Evolutionary conservation across 1,139 yeast genomes (phyloP).

Genomic region (Geotrichum klebahnii): DNA sequence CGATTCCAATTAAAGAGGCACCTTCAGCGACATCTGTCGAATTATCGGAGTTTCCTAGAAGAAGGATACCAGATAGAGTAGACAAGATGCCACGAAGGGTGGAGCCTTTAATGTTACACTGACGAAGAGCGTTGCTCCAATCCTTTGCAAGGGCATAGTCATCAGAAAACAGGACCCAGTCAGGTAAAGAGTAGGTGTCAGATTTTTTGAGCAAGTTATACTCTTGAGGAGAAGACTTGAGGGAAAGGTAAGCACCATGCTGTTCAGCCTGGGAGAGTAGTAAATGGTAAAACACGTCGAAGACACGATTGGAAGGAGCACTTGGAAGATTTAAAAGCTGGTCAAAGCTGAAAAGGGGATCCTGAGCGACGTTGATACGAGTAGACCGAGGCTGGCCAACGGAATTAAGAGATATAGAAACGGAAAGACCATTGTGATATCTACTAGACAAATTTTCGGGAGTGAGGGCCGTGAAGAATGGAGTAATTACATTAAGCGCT

Average conservation of each 20-base stretch:
- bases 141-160: constrained; percentile 42
- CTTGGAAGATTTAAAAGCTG: constrained; percentile 37
- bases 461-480: constrained; percentile 41
- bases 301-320: constrained; percentile 33
- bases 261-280: constrained; percentile 37
- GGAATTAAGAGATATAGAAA: constrained; percentile 35
- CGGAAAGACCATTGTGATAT: constrained; percentile 40
- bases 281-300: constrained; percentile 42
- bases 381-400: constrained; percentile 38
- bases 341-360: constrained; percentile 35
- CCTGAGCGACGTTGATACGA: constrained; percentile 36
- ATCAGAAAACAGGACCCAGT: constrained; percentile 40
- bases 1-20: constrained; percentile 42
- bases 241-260: constrained; percentile 35
- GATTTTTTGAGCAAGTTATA: constrained; percentile 37
- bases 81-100: constrained; percentile 37
- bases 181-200: constrained; percentile 37
- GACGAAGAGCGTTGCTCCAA: constrained; percentile 41
- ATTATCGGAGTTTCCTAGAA: constrained; percentile 36
- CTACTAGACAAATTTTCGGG: constrained; percentile 39
- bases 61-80: constrained; percentile 40
- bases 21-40: constrained; percentile 41
- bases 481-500: constrained; percentile 39
- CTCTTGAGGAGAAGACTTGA: constrained; percentile 35
- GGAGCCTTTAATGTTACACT: constrained; percentile 38